Conservation (phyloP, 352 stramenopile species). For the Thraustochytrium striatum region DNA sequence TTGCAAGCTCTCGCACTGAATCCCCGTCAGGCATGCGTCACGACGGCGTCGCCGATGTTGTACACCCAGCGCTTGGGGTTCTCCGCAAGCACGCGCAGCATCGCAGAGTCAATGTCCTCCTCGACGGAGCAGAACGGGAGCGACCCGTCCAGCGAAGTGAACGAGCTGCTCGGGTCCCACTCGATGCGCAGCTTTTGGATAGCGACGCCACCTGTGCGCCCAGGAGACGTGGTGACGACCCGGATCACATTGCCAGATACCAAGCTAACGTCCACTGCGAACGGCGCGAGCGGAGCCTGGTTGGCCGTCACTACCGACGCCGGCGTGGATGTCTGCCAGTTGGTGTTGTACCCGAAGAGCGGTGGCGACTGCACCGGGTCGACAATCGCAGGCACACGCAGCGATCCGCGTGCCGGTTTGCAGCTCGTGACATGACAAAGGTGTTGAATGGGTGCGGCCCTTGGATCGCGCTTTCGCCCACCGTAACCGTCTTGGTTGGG, state of each 20-base stretch:
- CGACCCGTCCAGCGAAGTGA: constrained; percentile 62
- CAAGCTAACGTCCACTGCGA: constrained; percentile 61
- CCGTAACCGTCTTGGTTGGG: constrained; percentile 57
- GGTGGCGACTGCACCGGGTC: constrained; percentile 67
- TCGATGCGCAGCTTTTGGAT: constrained; percentile 46
- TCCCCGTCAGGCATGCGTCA: constrained; percentile 53
- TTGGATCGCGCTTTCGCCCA: constrained; percentile 65
- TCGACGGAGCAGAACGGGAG: constrained; percentile 53
- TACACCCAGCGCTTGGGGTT: constrained; percentile 61
- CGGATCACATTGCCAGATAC: constrained; percentile 66
- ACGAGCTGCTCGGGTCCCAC: constrained; percentile 59
- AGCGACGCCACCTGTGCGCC: constrained; percentile 59
- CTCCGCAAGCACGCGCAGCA: not conserved
- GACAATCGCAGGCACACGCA: constrained; percentile 76
- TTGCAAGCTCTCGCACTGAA: constrained; percentile 58
- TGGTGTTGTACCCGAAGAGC: constrained; percentile 69
- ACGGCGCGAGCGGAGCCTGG: constrained; percentile 65
- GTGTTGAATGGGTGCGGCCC: constrained; percentile 75
- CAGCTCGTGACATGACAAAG: constrained; percentile 72
- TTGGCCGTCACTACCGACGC: constrained; percentile 68
- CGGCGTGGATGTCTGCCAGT: constrained; percentile 71
- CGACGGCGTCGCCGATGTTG: constrained; percentile 63
- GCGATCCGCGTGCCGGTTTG: no score
- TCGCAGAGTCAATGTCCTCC: constrained; percentile 58
- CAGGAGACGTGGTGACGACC: constrained; percentile 66